Evolutionary conservation across 2,329 filamentous ascomycete genomes (phyloP).

Genomic region (Claviceps quebecensis): DNA sequence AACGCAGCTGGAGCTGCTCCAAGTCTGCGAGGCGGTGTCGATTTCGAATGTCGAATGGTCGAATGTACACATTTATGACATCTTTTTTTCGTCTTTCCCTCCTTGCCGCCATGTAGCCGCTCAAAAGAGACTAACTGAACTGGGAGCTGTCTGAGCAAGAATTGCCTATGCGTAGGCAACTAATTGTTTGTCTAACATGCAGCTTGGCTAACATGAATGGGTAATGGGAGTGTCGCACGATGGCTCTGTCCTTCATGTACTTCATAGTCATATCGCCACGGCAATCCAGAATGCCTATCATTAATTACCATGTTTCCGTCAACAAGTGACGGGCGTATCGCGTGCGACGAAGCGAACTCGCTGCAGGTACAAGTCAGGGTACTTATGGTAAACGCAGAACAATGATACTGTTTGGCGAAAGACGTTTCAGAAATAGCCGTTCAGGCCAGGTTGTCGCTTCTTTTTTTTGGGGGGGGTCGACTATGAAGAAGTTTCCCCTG

Average conservation of each 20-base stretch:
- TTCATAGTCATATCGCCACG: not conserved
- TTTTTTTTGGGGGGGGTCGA: too few species aligned
- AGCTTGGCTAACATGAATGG: not conserved
- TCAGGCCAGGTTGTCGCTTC: too few species aligned
- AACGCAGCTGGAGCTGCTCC: not conserved
- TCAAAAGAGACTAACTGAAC: not conserved
- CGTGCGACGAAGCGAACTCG: too few species aligned
- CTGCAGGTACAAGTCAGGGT: too few species aligned
- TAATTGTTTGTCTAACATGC: not conserved
- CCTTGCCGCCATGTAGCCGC: not conserved
- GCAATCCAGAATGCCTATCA: not conserved
- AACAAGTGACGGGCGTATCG: not conserved
- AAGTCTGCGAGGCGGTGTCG: not conserved
- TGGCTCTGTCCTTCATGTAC: not conserved
- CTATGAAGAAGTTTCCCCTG: too few species aligned
- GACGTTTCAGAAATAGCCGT: too few species aligned
- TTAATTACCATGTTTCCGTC: not conserved
- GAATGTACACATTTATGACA: not conserved
- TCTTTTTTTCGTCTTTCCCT: not conserved
- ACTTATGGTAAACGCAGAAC: too few species aligned
- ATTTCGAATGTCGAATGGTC: not conserved
- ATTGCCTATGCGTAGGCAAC: not conserved
- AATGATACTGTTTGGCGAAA: too few species aligned
- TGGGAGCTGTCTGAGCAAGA: not conserved
- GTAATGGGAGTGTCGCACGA: not conserved